A percentile compares a stretch with the other conserved stretches of the same genome.
These are phyloP conservation scores for Aspergillus hancockii DNA, from an alignment of 495 filamentous ascomycete genomes.

Conservation along the genomic window DNA sequence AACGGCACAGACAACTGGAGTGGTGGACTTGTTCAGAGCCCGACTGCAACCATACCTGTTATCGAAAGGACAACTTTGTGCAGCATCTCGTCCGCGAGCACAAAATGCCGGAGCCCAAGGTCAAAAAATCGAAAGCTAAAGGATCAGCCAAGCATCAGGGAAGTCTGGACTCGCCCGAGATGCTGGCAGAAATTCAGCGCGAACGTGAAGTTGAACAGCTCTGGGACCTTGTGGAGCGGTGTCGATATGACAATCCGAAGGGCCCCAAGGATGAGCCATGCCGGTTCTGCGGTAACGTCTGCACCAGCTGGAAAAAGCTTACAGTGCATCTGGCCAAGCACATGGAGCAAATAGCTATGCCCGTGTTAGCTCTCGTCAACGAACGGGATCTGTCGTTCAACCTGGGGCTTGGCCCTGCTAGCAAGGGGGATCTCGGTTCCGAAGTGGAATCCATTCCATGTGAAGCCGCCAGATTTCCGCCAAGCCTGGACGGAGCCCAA, in stretches of 20 bases:
- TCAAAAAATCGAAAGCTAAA: conserved; percentile 41
- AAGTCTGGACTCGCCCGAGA: conserved; percentile 43
- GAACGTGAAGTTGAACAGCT: conserved; percentile 59
- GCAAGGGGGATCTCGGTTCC: conserved; percentile 15
- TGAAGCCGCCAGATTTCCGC: conserved; percentile 9
- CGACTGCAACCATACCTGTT: conserved; percentile 84
- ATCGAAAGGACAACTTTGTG: conserved; percentile 91
- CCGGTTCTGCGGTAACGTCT: conserved; percentile 84
- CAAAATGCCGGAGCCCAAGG: conserved; percentile 78
- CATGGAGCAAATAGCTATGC: conserved; percentile 92
- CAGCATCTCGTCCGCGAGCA: conserved; percentile 95
- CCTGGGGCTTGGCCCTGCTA: conserved; percentile 9
- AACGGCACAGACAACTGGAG: conserved; percentile 87
- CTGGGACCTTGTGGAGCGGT: conserved; percentile 77
- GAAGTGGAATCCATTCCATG: conserved; percentile 10
- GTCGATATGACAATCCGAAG: conserved; percentile 67
- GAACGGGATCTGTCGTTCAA: conserved; percentile 30
- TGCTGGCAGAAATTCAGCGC: conserved; percentile 45
- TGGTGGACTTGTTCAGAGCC: conserved; percentile 86
- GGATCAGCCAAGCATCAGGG: conserved; percentile 23
- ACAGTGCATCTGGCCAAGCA: conserved; percentile 94
- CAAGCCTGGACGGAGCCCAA: conserved; percentile 14
- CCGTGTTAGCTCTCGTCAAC: conserved; percentile 71
- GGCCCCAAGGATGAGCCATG: conserved; percentile 79
- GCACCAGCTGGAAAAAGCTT: conserved; percentile 89